phyloP scores from a whole-genome alignment of 2,329 filamentous ascomycete genomes.

The Gliomastix tumulicola region DNA sequence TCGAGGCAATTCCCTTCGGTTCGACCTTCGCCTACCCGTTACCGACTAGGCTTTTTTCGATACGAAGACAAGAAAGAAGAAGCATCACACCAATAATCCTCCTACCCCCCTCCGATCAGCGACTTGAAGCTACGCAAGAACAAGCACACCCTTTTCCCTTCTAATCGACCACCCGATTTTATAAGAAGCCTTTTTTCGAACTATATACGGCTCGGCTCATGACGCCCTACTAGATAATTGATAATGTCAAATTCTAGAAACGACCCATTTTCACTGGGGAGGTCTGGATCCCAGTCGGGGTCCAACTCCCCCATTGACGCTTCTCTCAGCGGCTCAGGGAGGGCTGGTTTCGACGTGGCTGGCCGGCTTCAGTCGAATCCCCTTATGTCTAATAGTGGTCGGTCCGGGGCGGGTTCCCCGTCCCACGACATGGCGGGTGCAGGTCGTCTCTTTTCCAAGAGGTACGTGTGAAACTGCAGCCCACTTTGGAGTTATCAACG shows the following conservation, averaged over 20 bases:
- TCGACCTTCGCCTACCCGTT: too few species aligned
- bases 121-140: too few species aligned
- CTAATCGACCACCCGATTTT: too few species aligned
- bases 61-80: too few species aligned
- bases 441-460: conserved; percentile 79
- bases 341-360: conserved; percentile 67
- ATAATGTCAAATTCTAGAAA: conserved; percentile 90
- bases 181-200: too few species aligned
- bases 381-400: conserved; percentile 53
- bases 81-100: too few species aligned
- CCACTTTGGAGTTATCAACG: not conserved
- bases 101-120: too few species aligned
- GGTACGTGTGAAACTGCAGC: conserved; percentile 51
- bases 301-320: conserved; percentile 76
- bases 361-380: conserved; percentile 51
- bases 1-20: too few species aligned
- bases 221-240: conserved; percentile 59
- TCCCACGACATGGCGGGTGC: conserved; percentile 79
- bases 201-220: conserved; percentile 27
- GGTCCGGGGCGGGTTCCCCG: conserved; percentile 90
- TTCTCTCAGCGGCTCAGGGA: conserved; percentile 41
- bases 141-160: too few species aligned
- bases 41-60: too few species aligned
- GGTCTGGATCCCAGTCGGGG: conserved; percentile 73
- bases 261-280: conserved; percentile 79